Percentiles rank a stretch among this genome's conserved stretches.
phyloP scores from a whole-genome alignment of 139 green algal genomes.

The Closterium sp. region DNA sequence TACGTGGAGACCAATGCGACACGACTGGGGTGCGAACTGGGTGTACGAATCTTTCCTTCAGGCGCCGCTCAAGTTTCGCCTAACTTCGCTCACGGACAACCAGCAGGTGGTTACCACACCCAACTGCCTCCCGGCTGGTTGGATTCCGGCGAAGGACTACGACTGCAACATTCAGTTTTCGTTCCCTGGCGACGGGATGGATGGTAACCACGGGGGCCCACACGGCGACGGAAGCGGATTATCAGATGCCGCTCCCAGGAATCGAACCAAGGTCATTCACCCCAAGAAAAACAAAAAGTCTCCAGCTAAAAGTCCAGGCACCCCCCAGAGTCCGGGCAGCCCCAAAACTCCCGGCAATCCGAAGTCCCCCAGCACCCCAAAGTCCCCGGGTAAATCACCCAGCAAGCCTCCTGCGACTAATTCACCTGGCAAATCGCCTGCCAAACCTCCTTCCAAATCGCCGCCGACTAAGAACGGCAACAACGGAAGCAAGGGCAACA shows the following conservation, averaged over 20 bases:
- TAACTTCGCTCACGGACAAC: not conserved
- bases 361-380: not conserved
- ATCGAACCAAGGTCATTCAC: not conserved
- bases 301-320: not conserved
- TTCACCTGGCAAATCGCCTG: not conserved
- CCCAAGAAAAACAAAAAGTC: not conserved
- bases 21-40: constrained; percentile 19
- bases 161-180: constrained; percentile 5
- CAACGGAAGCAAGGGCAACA: too few species aligned
- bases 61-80: constrained; percentile 9
- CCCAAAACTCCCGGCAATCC: not conserved
- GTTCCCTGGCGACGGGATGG: not conserved
- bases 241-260: not conserved
- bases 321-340: not conserved
- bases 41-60: not conserved
- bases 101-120: not conserved
- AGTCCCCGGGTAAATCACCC: not conserved
- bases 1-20: not conserved
- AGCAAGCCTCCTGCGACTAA: not conserved
- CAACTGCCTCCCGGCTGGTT: not conserved
- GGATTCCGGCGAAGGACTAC: not conserved
- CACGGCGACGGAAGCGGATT: not conserved
- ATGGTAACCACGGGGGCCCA: not conserved
- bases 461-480: too few species aligned
- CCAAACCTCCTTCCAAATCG: too few species aligned